Evolutionary conservation across 148 eudicot species (phyloP), one percentile per base, ranked within the genome.

Genomic region (Cornus florida): DNA sequence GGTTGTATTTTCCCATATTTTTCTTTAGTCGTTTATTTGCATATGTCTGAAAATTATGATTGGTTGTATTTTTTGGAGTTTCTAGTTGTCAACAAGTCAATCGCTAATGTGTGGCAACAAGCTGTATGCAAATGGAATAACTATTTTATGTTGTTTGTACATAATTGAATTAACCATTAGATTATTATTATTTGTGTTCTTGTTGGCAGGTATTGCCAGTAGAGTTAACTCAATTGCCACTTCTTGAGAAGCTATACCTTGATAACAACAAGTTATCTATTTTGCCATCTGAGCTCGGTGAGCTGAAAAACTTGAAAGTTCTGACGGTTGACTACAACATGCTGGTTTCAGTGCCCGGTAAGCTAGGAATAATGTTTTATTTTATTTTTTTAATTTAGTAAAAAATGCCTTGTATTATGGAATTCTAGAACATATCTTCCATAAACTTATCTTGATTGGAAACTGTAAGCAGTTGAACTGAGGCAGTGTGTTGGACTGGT

Each of bases 311-410:
- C 88, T 84, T 97, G 71, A 94, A 97, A 86, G 97, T 94, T 76
- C 91, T 97, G 41, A 86, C 92, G 43, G 97, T 84, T 82, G 99
- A 97, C 87, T 80, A 90, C 76, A 97, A 97, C 78, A 78, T 90
- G 93, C 83, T 97, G 72, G 92, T 84, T 78, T 90, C 99, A 72
- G 98, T 97, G 22, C 99, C 98, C 67, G 99, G 99, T 94, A 87
- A 83, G 92, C 35, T 62, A 75, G 74, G 48, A 67, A 57, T 41
- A 74, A 12, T 35, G 19, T 5, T 53, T 14, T 13, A 0, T 53
- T 3, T 53, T 53, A 0, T 53, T 53, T 11, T 11, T 11, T 53
- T 14, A 5, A 41, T 53, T 12, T 2, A 1, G 28, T 28, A 0
- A 10, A 17, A 48, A 4, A 16, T 2, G 24, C 48, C 71, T 23